These are phyloP conservation scores for Salix exigua DNA, from an alignment of 345 rosid genomes.

Conservation along the genomic window DNA sequence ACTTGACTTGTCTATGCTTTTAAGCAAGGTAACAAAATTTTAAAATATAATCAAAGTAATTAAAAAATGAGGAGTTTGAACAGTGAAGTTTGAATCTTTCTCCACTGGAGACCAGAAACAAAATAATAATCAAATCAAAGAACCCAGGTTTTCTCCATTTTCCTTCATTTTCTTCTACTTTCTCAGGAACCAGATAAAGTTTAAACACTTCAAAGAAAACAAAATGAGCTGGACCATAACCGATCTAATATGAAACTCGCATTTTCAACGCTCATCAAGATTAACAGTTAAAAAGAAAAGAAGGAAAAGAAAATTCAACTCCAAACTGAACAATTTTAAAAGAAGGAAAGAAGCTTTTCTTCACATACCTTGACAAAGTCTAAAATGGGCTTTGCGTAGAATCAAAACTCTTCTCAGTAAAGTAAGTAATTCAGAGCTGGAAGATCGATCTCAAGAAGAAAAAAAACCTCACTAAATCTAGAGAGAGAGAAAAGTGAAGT, in stretches of 20 bases:
- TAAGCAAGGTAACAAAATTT: not conserved
- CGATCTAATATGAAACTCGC: constrained; percentile 29
- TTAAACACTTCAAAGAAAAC: constrained; percentile 5
- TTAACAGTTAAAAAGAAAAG: not conserved
- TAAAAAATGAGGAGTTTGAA: not conserved
- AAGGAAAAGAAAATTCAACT: not conserved
- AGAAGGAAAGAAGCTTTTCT: not conserved
- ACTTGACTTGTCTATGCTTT: not conserved
- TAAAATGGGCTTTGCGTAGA: not conserved
- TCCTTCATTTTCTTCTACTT: constrained; percentile 22
- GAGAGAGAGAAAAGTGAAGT: not conserved
- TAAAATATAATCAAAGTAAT: not conserved
- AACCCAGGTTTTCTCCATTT: not conserved
- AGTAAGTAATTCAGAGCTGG: constrained; percentile 5
- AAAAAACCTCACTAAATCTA: not conserved
- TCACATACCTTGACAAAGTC: constrained; percentile 26
- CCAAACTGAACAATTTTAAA: not conserved
- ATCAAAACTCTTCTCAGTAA: not conserved
- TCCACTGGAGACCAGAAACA: not conserved
- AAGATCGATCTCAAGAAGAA: constrained; percentile 18
- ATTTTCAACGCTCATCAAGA: not conserved
- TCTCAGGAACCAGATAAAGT: constrained; percentile 16
- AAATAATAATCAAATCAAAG: not conserved
- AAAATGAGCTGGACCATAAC: constrained; percentile 27
- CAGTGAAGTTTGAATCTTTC: not conserved